Base-by-base conservation (phyloP, 1,284 basidiomycete species). In the Volvariella surrecta region DNA sequence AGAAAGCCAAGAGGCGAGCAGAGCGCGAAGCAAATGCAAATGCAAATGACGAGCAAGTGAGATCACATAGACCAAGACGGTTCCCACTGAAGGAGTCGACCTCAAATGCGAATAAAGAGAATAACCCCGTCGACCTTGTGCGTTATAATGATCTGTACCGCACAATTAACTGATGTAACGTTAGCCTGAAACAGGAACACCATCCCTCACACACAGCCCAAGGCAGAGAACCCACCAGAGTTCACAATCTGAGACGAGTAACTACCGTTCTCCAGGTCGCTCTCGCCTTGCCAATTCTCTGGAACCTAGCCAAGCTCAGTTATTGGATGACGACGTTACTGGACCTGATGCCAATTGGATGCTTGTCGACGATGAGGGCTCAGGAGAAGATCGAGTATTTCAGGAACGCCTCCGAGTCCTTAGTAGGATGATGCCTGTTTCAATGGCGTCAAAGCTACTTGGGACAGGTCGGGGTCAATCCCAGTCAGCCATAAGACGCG, bases 371-470 rank as follows among this genome's bases (percentile, higher is more conserved):
- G 39, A 42, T 32, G 53, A 47, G 46, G 46, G 49, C 45, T 50
- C 43, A 42, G 34, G 41, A 32, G 49, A 51, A 21, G 45, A 37
- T 24, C 34, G 32, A 28, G 30, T 13, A 13, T 47, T 42, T 37
- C 43, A 38, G 30, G 39, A 11, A 28, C 24, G 24, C 24, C 6
- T 28, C 6, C 24, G 24, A 6, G 11, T 28, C 6, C 24, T 28
- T 11, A 54, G 44, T 18, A 64, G 57, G 31, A 67, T 77, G 67
- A 59, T 68, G 54, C 74, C 75, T 9, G 54, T 52, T 11, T 60
- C 59, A 40, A 72, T 76, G 71, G 53, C 70, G 18, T 52, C 57
- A 10, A 47, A 61, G 31, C 28, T 68, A 31, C 47, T 53, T 37
- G 37, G 44, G 19, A 45, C 52, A 34, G 47, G 42, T 15, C 18